These are phyloP conservation scores for Cercophora samala DNA, from an alignment of 495 filamentous ascomycete species.

Conservation along the genomic window DNA sequence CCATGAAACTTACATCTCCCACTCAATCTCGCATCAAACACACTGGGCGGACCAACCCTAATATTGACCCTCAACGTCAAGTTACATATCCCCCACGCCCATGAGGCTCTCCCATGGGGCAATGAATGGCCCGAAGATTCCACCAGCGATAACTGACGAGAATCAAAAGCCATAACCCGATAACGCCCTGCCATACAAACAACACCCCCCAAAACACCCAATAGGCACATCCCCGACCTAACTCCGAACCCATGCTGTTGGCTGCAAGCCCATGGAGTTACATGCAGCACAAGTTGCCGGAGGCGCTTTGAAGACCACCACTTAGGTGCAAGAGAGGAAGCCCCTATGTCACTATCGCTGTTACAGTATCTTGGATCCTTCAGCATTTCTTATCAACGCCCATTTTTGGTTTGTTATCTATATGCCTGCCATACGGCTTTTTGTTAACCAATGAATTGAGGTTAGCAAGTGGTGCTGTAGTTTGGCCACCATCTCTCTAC, in stretches of 20 bases:
- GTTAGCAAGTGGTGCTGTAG: background rate
- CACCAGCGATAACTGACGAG: too few species aligned
- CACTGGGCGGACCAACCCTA: background rate
- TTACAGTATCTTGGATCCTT: background rate
- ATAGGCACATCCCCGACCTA: constrained; percentile 1
- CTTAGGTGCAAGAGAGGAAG: background rate
- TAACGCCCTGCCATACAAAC: background rate
- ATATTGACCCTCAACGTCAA: background rate
- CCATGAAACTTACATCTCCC: background rate
- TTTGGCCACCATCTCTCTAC: background rate
- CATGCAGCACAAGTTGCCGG: background rate
- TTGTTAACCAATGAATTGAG: background rate
- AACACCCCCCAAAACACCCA: background rate
- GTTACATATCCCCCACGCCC: background rate
- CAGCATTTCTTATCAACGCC: background rate
- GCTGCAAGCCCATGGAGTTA: background rate
- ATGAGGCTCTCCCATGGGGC: background rate
- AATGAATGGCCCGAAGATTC: background rate
- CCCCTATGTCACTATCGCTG: background rate
- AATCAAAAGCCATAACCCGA: background rate
- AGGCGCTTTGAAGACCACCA: background rate
- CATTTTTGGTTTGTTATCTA: background rate
- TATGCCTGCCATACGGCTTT: background rate
- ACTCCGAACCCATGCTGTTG: background rate
- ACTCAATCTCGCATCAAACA: background rate